Evolutionary conservation across 179 eudicot genomes (phyloP).

Genomic region (Gypsophila paniculata): DNA sequence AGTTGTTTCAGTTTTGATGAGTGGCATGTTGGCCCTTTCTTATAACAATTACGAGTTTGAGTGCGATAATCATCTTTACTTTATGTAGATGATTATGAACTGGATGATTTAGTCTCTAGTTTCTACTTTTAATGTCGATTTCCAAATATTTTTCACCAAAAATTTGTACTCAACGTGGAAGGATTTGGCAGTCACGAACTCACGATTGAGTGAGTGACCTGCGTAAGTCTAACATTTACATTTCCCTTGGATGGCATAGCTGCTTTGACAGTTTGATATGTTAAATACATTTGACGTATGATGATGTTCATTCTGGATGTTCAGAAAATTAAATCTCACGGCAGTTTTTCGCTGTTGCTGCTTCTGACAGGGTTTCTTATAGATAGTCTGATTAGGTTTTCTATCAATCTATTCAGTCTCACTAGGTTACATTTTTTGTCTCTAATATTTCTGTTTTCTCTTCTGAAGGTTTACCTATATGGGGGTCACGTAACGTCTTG

Average conservation of each 20-base stretch:
- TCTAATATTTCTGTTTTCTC: constrained; percentile 12
- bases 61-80: no score
- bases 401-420: background rate
- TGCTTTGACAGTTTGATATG: background rate
- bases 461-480: constrained; percentile 61
- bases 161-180: background rate
- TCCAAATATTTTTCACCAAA: background rate
- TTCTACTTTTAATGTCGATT: background rate
- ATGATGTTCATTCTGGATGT: background rate
- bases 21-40: no score
- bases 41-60: no score
- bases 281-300: background rate
- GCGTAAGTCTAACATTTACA: background rate
- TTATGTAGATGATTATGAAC: no score
- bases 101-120: background rate
- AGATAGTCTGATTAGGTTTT: background rate
- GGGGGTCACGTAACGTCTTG: constrained; percentile 96
- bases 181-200: background rate
- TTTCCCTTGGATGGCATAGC: background rate
- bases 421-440: background rate
- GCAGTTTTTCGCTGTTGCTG: background rate
- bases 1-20: no score
- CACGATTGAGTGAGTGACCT: background rate
- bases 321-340: background rate
- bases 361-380: background rate